These are phyloP conservation scores for Mucor lusitanicus DNA, from an alignment of 371 early-diverging fungal species.

Conservation along the genomic window DNA sequence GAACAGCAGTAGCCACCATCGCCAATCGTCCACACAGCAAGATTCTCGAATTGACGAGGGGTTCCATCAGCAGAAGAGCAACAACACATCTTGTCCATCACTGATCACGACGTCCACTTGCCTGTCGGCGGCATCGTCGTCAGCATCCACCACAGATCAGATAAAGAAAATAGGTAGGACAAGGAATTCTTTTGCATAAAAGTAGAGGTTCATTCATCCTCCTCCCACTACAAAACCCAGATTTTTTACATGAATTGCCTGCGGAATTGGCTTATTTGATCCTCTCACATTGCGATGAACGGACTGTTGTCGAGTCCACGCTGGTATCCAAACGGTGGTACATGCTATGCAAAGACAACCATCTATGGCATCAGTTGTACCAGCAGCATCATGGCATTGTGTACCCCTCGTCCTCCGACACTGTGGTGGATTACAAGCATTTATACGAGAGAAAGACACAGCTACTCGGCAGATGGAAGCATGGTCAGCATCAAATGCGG, in stretches of 20 bases:
- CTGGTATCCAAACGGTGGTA: constrained; percentile 14
- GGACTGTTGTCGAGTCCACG: neutral
- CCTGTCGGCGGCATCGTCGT: neutral
- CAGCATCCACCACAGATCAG: neutral
- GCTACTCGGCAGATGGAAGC: constrained; percentile 21
- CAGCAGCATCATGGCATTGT: constrained; percentile 2
- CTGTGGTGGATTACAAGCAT: constrained; percentile 4
- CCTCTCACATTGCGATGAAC: constrained; percentile 13
- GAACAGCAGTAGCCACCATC: neutral
- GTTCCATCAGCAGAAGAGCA: constrained; percentile 12
- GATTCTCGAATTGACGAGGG: constrained; percentile 22
- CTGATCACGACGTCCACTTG: neutral
- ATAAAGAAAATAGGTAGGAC: neutral
- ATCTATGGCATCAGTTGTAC: constrained; percentile 17
- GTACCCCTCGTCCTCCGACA: neutral
- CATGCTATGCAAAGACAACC: constrained; percentile 14
- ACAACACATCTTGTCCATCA: constrained; percentile 4
- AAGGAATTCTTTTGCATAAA: neutral
- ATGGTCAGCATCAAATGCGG: neutral
- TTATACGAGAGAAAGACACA: constrained; percentile 10
- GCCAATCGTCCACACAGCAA: constrained; percentile 6
- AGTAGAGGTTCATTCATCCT: neutral
- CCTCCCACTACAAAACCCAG: constrained; percentile 1
- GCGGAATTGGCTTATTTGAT: constrained; percentile 13
- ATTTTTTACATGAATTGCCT: constrained; percentile 11